A percentile compares a stretch with the other conserved stretches of the same genome.
Evolutionary conservation across 2,329 filamentous ascomycete genomes (phyloP).

Genomic region (Epichloe festucae): DNA sequence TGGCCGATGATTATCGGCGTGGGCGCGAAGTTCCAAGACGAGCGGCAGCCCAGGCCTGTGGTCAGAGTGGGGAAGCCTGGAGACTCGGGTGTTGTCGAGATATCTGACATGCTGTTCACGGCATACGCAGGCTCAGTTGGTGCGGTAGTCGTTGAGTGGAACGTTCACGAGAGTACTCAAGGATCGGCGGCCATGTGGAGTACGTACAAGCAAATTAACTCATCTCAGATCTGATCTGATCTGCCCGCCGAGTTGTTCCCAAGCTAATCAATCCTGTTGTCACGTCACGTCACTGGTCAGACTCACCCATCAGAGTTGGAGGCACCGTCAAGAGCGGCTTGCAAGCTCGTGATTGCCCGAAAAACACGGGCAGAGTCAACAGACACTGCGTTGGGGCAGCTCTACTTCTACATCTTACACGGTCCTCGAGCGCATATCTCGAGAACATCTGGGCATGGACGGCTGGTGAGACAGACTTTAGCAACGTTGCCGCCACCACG

Average conservation of each 20-base stretch:
- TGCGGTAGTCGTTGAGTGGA: constrained; percentile 53
- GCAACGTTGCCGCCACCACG: too few species aligned
- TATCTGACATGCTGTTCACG: constrained; percentile 49
- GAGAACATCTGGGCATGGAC: constrained; percentile 52
- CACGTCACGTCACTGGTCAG: not conserved
- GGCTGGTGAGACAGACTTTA: constrained; percentile 38
- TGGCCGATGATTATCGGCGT: constrained; percentile 35
- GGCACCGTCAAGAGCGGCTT: constrained; percentile 12
- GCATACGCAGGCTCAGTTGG: constrained; percentile 46
- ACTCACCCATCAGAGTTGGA: constrained; percentile 36
- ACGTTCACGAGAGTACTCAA: constrained; percentile 30
- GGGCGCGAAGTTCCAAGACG: constrained; percentile 35
- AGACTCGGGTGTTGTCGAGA: constrained; percentile 45
- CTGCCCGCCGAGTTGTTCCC: too few species aligned
- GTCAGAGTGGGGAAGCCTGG: constrained; percentile 43
- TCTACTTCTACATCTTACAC: constrained; percentile 33
- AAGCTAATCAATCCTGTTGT: too few species aligned
- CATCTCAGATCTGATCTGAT: too few species aligned
- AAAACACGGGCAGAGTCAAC: constrained; percentile 16
- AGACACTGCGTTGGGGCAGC: constrained; percentile 47
- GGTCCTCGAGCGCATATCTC: constrained; percentile 31
- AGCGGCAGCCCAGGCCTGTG: constrained; percentile 40
- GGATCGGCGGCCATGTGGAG: constrained; percentile 39
- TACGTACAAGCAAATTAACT: not conserved
- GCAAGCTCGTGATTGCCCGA: constrained; percentile 11